Evolutionary conservation across 176 grass and related monocot species (phyloP).

Genomic region (Thinopyrum elongatum): DNA sequence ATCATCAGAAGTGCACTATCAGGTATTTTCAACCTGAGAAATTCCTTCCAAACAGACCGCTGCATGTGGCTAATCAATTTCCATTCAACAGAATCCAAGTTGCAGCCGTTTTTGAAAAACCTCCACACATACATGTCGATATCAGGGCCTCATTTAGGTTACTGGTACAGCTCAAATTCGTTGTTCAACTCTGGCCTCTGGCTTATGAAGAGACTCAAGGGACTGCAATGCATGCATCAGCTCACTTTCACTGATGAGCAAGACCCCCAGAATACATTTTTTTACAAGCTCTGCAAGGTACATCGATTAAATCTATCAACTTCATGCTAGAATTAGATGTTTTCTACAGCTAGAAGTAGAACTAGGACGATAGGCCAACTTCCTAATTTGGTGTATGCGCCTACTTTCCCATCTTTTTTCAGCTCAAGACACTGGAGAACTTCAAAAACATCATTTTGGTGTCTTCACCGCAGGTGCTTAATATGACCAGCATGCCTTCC

Average conservation of each 20-base stretch:
- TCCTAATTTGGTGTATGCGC: neutral
- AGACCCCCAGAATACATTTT: conserved; percentile 77
- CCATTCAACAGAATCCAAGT: conserved; percentile 52
- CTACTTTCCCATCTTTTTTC: conserved; percentile 29
- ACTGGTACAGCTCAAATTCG: conserved; percentile 89
- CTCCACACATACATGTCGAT: conserved; percentile 87
- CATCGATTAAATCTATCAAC: neutral
- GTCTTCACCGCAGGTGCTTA: conserved; percentile 83
- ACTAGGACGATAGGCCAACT: neutral
- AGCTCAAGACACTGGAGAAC: conserved; percentile 87
- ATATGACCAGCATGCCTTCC: neutral
- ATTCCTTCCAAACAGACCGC: neutral
- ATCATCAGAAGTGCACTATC: conserved; percentile 85
- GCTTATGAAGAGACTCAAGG: conserved; percentile 85
- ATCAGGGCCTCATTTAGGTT: conserved; percentile 92
- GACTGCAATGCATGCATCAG: conserved; percentile 83
- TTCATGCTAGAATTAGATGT: neutral
- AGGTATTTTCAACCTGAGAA: conserved; percentile 37
- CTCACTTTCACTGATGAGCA: conserved; percentile 85
- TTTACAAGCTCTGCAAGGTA: conserved; percentile 91
- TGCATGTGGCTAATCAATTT: neutral
- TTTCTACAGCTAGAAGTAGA: neutral
- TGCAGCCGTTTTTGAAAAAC: conserved; percentile 76
- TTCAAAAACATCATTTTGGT: conserved; percentile 89
- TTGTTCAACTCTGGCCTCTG: conserved; percentile 96